Percentiles rank a stretch among this genome's conserved stretches.
phyloP scores from a whole-genome alignment of 768 basidiomycete genomes.

The Termitomyces titanicus region DNA sequence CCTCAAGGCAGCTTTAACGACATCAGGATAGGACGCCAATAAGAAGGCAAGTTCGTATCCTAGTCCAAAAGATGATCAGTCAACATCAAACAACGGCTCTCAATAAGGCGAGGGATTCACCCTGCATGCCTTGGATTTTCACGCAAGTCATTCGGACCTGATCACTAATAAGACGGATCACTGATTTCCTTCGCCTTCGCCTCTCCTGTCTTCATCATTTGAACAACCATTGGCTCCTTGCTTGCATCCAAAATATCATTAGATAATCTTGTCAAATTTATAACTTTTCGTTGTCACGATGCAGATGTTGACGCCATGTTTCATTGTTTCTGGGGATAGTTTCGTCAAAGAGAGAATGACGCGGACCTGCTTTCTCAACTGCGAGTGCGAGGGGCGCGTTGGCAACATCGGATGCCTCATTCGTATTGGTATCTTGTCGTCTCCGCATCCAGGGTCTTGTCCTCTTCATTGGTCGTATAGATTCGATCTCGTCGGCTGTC shows the following conservation, averaged over 20 bases:
- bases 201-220: slow-evolving; percentile 92
- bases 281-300: slow-evolving; percentile 90
- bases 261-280: slow-evolving; percentile 84
- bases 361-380: slow-evolving; percentile 79
- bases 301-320: slow-evolving; percentile 91
- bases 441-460: not conserved
- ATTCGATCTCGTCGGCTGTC: not conserved
- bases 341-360: not conserved
- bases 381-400: slow-evolving; percentile 69
- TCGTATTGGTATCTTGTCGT: too few relatives aligned
- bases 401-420: not conserved
- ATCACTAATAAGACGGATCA: slow-evolving; percentile 71
- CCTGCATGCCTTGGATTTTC: slow-evolving; percentile 96
- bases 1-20: slow-evolving; percentile 3
- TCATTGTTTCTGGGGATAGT: not conserved
- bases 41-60: slow-evolving; percentile 48
- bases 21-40: slow-evolving; percentile 8
- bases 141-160: slow-evolving; percentile 93
- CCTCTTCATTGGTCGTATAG: too few relatives aligned
- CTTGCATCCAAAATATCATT: slow-evolving; percentile 91
- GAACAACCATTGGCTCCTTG: slow-evolving; percentile 85
- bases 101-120: slow-evolving; percentile 32
- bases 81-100: not conserved
- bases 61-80: slow-evolving; percentile 22
- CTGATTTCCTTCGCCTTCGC: slow-evolving; percentile 85